These are phyloP conservation scores for Alternaria triticina DNA, from an alignment of 2,329 filamentous ascomycete genomes.

Conservation along the genomic window DNA sequence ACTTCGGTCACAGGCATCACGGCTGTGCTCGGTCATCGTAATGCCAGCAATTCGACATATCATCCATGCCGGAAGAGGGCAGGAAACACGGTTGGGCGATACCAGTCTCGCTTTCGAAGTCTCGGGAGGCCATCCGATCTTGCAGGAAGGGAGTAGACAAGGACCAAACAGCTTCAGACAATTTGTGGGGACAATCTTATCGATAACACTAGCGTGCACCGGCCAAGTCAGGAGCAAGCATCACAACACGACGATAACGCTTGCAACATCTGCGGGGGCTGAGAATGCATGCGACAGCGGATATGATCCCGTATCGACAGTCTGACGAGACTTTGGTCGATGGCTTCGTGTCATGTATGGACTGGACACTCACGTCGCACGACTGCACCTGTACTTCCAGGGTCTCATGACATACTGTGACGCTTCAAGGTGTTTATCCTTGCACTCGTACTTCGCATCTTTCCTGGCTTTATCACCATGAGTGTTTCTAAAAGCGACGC, in stretches of 20 bases:
- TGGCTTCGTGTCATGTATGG: background rate
- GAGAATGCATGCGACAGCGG: background rate
- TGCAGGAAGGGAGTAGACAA: background rate
- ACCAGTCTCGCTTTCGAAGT: background rate
- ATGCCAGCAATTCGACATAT: background rate
- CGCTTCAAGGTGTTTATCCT: background rate
- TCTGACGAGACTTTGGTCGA: background rate
- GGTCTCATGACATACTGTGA: background rate
- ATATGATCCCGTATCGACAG: background rate
- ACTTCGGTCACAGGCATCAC: background rate
- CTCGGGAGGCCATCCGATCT: background rate
- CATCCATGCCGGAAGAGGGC: background rate
- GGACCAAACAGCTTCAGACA: background rate
- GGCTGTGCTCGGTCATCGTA: background rate
- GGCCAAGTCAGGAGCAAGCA: background rate
- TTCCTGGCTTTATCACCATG: conserved; percentile 13
- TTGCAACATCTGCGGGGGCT: background rate
- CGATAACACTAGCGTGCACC: background rate
- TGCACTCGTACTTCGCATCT: background rate
- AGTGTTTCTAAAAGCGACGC: conserved; percentile 25
- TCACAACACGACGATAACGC: background rate
- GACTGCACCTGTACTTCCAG: background rate
- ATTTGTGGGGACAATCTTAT: background rate
- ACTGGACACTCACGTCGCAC: background rate
- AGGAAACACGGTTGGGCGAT: background rate